Conservation (phyloP, 345 rosid species). For the Sonneratia caseolaris region DNA sequence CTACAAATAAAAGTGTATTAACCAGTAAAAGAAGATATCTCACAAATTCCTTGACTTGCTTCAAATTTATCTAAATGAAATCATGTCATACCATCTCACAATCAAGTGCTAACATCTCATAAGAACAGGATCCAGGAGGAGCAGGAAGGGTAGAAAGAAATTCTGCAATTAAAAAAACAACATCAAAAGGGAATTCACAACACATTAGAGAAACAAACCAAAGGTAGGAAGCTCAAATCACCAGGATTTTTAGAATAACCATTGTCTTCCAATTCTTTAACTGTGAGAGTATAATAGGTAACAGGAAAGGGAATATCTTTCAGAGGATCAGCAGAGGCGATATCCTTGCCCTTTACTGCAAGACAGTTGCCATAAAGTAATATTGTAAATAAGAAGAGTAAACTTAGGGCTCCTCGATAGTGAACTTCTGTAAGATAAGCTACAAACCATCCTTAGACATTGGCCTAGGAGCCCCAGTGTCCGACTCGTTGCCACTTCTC, state of each 20-base stretch:
- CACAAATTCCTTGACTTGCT: not conserved
- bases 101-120: conserved; percentile 75
- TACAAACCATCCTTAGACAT: conserved; percentile 45
- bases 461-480: conserved; percentile 16
- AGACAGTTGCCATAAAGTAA: not conserved
- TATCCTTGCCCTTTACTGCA: conserved; percentile 12
- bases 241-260: conserved; percentile 63
- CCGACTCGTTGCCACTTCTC: conserved; percentile 20
- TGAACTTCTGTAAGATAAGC: not conserved
- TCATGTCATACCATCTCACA: conserved; percentile 75
- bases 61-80: not conserved
- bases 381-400: not conserved
- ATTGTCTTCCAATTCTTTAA: conserved; percentile 69
- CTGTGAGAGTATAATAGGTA: conserved; percentile 60
- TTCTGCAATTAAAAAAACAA: conserved; percentile 27
- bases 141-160: conserved; percentile 63
- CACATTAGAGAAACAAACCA: not conserved
- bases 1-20: not conserved
- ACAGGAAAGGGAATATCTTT: conserved; percentile 78
- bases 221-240: conserved; percentile 13
- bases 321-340: conserved; percentile 24
- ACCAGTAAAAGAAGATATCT: not conserved
- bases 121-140: conserved; percentile 42
- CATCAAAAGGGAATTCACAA: not conserved
- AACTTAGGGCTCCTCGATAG: not conserved